These are phyloP conservation scores for Polygonum maritimum DNA, from an alignment of 148 eudicot species.

Conservation along the genomic window DNA sequence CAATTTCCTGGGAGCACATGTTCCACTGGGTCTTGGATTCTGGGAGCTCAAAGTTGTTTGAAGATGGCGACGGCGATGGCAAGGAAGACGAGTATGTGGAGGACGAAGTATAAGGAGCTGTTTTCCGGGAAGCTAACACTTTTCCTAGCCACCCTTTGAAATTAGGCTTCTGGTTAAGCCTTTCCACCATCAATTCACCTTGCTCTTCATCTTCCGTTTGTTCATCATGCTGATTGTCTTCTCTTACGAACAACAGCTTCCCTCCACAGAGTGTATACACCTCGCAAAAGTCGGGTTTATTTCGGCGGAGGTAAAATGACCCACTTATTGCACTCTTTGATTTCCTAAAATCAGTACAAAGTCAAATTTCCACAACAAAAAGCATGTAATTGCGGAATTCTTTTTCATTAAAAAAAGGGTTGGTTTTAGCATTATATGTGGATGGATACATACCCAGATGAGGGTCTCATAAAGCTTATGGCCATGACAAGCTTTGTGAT, in stretches of 20 bases:
- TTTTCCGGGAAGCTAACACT: conserved; percentile 23
- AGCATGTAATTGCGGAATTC: not conserved
- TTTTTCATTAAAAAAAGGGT: not conserved
- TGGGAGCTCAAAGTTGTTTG: conserved; percentile 18
- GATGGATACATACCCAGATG: conserved; percentile 36
- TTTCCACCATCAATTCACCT: conserved; percentile 32
- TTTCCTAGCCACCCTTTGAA: conserved; percentile 49
- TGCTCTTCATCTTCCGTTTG: conserved; percentile 48
- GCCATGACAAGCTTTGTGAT: conserved; percentile 67
- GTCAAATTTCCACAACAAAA: not conserved
- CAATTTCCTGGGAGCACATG: conserved; percentile 39
- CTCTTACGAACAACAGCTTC: conserved; percentile 42
- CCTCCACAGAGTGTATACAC: conserved; percentile 43
- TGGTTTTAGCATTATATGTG: no score
- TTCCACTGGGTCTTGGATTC: conserved; percentile 38
- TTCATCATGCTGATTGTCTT: conserved; percentile 39
- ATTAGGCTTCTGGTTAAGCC: conserved; percentile 27
- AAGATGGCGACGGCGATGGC: conserved; percentile 15
- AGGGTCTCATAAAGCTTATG: conserved; percentile 40
- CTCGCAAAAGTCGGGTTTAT: conserved; percentile 65
- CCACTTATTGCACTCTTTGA: conserved; percentile 35
- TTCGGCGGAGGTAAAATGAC: conserved; percentile 33
- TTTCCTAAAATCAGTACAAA: conserved; percentile 26
- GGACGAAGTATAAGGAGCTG: conserved; percentile 10
- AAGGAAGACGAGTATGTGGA: conserved; percentile 14